Evolutionary conservation across 1,139 yeast species (phyloP).

Genomic region (Pichia sp.): DNA sequence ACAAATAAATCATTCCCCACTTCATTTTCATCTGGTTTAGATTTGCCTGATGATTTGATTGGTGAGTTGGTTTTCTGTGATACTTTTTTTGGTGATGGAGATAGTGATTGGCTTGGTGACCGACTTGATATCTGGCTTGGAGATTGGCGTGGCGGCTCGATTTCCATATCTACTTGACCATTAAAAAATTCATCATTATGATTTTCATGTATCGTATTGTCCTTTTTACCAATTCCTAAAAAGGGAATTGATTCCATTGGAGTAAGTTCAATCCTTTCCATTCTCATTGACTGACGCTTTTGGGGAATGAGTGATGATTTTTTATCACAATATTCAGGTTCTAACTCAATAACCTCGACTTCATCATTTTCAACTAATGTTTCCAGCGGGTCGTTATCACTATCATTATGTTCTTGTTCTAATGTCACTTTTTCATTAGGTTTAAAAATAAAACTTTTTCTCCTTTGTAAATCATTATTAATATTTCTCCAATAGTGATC

Average conservation of each 20-base stretch:
- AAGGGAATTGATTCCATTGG: constrained; percentile 5
- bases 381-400: constrained; percentile 8
- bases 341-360: constrained; percentile 2
- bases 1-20: not conserved
- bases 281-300: constrained; percentile 4
- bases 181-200: constrained; percentile 5
- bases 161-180: not conserved
- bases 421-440: not conserved
- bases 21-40: not conserved
- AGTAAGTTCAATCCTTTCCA: constrained; percentile 3
- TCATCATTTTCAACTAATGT: constrained; percentile 10
- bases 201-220: not conserved
- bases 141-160: not conserved
- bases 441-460: constrained; percentile 12
- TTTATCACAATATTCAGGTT: constrained; percentile 13
- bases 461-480: constrained; percentile 11
- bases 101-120: not conserved
- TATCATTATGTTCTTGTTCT: not conserved
- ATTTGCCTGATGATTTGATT: not conserved
- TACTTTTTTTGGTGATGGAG: not conserved
- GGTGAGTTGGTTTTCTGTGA: not conserved
- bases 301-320: constrained; percentile 11
- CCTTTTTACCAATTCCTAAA: constrained; percentile 1
- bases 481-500: constrained; percentile 13
- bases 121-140: not conserved